Percentiles rank a stretch among this genome's conserved stretches.
phyloP scores from a whole-genome alignment of 2,329 filamentous ascomycete species.

The Ceratocystis variospora region DNA sequence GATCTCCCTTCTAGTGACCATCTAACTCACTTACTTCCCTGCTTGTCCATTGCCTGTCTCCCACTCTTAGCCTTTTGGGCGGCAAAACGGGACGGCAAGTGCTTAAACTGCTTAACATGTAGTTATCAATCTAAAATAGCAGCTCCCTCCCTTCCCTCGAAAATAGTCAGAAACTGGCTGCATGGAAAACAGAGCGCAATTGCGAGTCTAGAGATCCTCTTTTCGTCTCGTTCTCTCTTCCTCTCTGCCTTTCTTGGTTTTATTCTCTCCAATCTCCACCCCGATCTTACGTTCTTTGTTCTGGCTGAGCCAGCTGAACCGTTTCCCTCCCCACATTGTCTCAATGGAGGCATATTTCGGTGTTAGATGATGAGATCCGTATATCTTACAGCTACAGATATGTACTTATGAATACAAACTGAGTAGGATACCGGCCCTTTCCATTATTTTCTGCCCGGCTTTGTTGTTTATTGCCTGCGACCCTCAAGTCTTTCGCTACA shows the following conservation, averaged over 20 bases:
- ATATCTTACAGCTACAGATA: too few relatives aligned
- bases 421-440: neutral
- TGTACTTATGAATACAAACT: neutral
- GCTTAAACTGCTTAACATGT: neutral
- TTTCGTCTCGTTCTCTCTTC: neutral
- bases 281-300: neutral
- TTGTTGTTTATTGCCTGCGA: neutral
- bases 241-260: neutral
- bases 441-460: neutral
- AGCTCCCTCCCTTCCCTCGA: neutral
- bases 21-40: neutral
- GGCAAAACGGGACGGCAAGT: neutral
- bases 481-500: neutral
- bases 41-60: neutral
- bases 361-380: too few relatives aligned
- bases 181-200: neutral
- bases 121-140: neutral
- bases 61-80: neutral
- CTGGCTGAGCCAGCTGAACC: neutral
- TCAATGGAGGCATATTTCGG: neutral
- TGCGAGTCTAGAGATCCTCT: neutral
- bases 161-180: neutral
- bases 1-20: neutral
- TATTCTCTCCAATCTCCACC: neutral
- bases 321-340: neutral